Evolutionary conservation across 805 yeast genomes (phyloP).

Genomic region (Barnettozyma wickerhamii): DNA sequence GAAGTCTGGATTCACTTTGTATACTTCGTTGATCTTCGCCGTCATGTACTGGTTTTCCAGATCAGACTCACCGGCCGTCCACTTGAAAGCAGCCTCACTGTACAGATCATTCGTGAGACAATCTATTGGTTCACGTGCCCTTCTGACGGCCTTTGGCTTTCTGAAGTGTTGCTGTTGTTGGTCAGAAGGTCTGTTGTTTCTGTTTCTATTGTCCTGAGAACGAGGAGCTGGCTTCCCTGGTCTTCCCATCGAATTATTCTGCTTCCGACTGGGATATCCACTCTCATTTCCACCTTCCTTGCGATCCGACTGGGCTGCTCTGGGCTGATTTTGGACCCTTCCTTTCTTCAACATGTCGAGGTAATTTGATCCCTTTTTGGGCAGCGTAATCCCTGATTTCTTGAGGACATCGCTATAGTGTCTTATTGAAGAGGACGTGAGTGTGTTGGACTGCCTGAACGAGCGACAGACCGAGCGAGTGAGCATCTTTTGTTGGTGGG

Average conservation of each 20-base stretch:
- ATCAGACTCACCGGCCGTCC: constrained; percentile 9
- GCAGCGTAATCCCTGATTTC: background rate
- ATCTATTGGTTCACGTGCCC: constrained; percentile 2
- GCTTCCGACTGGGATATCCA: too few relatives aligned
- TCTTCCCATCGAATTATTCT: too few relatives aligned
- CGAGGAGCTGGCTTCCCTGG: too few relatives aligned
- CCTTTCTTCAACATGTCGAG: background rate
- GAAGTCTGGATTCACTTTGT: constrained; percentile 12
- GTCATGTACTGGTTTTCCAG: constrained; percentile 23
- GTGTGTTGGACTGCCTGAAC: background rate
- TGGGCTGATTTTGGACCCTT: too few relatives aligned
- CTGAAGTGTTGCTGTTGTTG: background rate
- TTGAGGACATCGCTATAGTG: background rate
- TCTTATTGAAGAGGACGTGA: background rate
- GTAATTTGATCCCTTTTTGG: background rate
- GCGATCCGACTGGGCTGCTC: too few relatives aligned
- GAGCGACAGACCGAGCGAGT: background rate
- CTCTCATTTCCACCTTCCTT: too few relatives aligned
- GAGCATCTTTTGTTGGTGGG: background rate
- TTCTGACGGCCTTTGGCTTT: background rate
- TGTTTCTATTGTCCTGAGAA: background rate
- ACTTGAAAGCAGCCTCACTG: constrained; percentile 19
- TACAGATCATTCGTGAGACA: constrained; percentile 5
- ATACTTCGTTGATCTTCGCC: constrained; percentile 14
- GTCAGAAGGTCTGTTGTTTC: background rate